These are phyloP conservation scores for Debaryomyces fabryi DNA, from an alignment of 1,139 yeast species.

Conservation along the genomic window DNA sequence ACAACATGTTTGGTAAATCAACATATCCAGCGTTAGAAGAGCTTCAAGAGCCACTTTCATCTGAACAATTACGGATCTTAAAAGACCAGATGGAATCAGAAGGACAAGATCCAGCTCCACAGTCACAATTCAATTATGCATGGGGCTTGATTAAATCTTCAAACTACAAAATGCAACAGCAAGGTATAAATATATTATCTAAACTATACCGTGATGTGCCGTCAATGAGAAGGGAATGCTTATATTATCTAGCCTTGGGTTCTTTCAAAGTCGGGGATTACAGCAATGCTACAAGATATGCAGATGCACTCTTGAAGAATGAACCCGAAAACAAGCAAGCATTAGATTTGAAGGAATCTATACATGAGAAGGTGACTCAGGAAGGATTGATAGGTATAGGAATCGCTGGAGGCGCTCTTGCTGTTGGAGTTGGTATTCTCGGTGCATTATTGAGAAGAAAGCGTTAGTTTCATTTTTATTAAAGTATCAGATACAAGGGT, in stretches of 20 bases:
- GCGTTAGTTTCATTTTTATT: constrained; percentile 18
- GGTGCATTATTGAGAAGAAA: constrained; percentile 57
- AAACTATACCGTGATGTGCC: constrained; percentile 79
- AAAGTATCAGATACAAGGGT: background rate
- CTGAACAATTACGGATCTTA: constrained; percentile 73
- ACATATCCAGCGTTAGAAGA: constrained; percentile 47
- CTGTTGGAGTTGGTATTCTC: constrained; percentile 72
- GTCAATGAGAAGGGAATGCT: constrained; percentile 81
- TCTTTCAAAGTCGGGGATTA: constrained; percentile 88
- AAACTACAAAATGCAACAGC: constrained; percentile 62
- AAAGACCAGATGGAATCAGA: constrained; percentile 80
- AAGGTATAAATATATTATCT: constrained; percentile 77
- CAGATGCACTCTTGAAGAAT: constrained; percentile 70
- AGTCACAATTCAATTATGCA: constrained; percentile 88
- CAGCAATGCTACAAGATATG: constrained; percentile 80
- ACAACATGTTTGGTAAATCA: constrained; percentile 13
- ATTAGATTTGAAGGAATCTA: constrained; percentile 64
- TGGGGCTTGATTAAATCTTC: constrained; percentile 90
- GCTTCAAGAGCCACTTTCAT: constrained; percentile 60
- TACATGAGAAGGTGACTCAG: constrained; percentile 81
- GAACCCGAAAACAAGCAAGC: constrained; percentile 91
- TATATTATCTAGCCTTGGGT: constrained; percentile 87
- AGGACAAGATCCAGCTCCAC: constrained; percentile 76
- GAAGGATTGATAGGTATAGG: constrained; percentile 91
- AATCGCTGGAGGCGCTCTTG: constrained; percentile 80